Conservation (phyloP, 2,329 filamentous ascomycete species). For the Alternaria conjuncta region DNA sequence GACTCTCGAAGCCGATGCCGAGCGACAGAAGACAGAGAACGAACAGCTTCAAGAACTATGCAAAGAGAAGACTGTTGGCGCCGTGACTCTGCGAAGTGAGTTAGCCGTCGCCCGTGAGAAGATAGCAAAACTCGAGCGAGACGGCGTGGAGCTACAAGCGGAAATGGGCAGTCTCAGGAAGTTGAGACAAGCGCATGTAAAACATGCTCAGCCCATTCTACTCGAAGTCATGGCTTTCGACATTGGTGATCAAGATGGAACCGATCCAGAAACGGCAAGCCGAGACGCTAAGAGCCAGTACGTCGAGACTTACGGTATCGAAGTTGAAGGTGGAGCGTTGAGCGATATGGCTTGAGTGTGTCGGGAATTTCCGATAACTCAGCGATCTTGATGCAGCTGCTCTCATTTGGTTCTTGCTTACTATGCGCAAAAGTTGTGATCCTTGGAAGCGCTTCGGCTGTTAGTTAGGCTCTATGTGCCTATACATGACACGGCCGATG, state of each 20-base stretch:
- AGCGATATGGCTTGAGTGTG: not conserved
- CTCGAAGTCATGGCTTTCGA: not conserved
- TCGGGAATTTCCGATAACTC: rapidly evolving
- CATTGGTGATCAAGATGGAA: not conserved
- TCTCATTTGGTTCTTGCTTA: not conserved
- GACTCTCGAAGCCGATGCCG: not conserved
- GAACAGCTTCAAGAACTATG: not conserved
- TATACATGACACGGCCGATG: not conserved
- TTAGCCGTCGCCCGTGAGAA: not conserved
- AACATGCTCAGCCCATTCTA: not conserved
- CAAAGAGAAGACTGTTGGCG: not conserved
- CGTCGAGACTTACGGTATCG: not conserved
- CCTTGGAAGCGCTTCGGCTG: not conserved
- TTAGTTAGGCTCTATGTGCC: not conserved
- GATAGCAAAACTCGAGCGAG: not conserved
- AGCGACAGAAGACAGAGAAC: not conserved
- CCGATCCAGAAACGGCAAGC: not conserved
- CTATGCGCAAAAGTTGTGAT: not conserved
- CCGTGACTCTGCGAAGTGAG: not conserved
- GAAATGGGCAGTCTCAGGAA: not conserved
- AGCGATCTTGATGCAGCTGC: not conserved
- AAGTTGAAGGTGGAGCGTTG: not conserved
- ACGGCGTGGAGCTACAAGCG: not conserved
- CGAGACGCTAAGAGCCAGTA: not conserved
- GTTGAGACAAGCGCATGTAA: not conserved